Conservation (phyloP, 345 rosid species). For the thale cress (Arabidopsis thaliana) region DNA sequence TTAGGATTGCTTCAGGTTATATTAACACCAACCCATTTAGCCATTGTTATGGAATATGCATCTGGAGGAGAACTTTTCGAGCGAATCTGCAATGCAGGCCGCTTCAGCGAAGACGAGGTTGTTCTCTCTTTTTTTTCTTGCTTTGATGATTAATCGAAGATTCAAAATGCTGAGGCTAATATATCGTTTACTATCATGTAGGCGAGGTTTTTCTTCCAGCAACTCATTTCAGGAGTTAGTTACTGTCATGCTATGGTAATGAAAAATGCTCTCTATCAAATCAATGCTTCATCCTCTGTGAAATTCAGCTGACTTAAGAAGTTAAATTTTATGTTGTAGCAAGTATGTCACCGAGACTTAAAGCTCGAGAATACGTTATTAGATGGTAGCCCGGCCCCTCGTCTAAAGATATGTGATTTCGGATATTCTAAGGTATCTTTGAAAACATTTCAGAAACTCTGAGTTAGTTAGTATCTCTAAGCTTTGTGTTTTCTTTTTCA, state of each 20-base stretch:
- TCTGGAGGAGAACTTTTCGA: conserved; percentile 92
- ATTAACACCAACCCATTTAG: conserved; percentile 79
- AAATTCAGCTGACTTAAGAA: not conserved
- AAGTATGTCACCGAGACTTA: conserved; percentile 97
- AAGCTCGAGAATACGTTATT: conserved; percentile 92
- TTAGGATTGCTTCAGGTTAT: conserved; percentile 53
- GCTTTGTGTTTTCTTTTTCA: conserved; percentile 40
- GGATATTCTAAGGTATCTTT: conserved; percentile 94
- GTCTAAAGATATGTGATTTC: conserved; percentile 96
- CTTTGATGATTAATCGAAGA: not conserved
- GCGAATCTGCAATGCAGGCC: conserved; percentile 79
- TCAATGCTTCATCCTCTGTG: conserved; percentile 12
- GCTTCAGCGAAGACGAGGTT: conserved; percentile 94
- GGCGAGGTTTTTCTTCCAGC: conserved; percentile 92
- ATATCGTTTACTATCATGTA: conserved; percentile 22
- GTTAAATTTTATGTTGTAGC: conserved; percentile 49
- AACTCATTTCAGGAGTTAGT: conserved; percentile 90
- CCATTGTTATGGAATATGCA: conserved; percentile 90
- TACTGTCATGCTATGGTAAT: conserved; percentile 86
- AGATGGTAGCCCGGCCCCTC: conserved; percentile 98
- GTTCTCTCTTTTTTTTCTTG: not conserved
- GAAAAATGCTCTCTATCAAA: not conserved
- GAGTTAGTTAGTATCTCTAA: not conserved
- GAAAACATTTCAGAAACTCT: not conserved
- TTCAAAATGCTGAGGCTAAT: conserved; percentile 16